Conservation (phyloP, 2,329 filamentous ascomycete species). For the Arthrobotrys iridis region DNA sequence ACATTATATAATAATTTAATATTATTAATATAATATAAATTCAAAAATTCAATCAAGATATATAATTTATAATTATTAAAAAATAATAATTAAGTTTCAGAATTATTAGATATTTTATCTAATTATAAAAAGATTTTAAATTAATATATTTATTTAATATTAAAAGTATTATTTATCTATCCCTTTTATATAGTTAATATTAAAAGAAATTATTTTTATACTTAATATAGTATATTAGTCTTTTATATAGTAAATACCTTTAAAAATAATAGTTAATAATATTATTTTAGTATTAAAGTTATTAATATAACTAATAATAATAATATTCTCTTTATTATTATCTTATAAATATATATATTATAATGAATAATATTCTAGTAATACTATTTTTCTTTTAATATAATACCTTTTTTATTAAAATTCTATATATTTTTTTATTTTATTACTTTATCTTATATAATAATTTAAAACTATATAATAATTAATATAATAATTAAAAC, state of each 20-base stretch:
- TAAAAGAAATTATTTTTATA: too few species aligned
- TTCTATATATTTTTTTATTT: too few species aligned
- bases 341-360: not conserved
- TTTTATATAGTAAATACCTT: too few species aligned
- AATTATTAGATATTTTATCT: too few species aligned
- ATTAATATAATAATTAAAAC: not conserved
- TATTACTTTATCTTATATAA: too few species aligned
- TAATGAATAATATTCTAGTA: not conserved
- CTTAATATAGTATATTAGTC: too few species aligned
- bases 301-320: not conserved
- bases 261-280: too few species aligned
- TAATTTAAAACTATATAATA: not conserved
- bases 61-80: slow-evolving; percentile 19
- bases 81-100: too few species aligned
- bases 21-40: not conserved
- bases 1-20: slow-evolving; percentile 12
- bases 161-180: not conserved
- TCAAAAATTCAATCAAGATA: not conserved
- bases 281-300: not conserved
- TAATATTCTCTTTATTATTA: not conserved
- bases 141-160: not conserved
- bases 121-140: slow-evolving; percentile 15
- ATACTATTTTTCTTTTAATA: too few species aligned
- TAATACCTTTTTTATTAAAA: too few species aligned
- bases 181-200: not conserved